A percentile compares a stretch with the other conserved stretches of the same genome.
Conservation (phyloP, 805 yeast species). For the Lipomyces lipofer region DNA sequence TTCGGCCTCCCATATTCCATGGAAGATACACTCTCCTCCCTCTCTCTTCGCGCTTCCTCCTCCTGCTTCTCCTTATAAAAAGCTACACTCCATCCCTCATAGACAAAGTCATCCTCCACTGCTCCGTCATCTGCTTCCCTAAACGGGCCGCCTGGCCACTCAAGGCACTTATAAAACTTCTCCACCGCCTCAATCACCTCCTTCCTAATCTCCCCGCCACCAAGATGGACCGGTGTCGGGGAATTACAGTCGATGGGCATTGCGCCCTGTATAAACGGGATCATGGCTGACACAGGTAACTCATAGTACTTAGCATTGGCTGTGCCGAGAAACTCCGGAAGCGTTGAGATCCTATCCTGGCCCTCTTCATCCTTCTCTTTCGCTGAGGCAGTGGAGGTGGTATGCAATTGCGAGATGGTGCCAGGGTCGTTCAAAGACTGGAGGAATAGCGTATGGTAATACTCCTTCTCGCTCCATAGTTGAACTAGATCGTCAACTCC, state of each 20-base stretch:
- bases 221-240: slow-evolving; percentile 9
- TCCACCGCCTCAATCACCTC: slow-evolving; percentile 12
- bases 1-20: not conserved
- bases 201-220: not conserved
- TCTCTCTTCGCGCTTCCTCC: not conserved
- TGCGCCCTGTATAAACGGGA: slow-evolving; percentile 9
- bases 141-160: slow-evolving; percentile 8
- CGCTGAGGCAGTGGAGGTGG: not conserved
- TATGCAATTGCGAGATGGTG: not conserved
- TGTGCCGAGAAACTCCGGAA: slow-evolving; percentile 22
- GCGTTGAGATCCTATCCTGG: not conserved
- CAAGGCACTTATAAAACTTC: slow-evolving; percentile 12
- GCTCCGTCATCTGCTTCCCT: slow-evolving; percentile 9
- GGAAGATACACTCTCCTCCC: not conserved
- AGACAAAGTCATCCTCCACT: slow-evolving; percentile 4
- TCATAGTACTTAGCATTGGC: slow-evolving; percentile 18
- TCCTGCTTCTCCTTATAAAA: slow-evolving; percentile 6
- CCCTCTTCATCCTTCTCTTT: not conserved
- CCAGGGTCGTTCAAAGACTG: slow-evolving; percentile 5
- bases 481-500: slow-evolving; percentile 15
- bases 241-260: not conserved
- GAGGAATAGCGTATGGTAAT: slow-evolving; percentile 4
- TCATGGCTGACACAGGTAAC: slow-evolving; percentile 31
- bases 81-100: slow-evolving; percentile 17
- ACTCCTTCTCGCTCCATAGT: slow-evolving; percentile 22